Evolutionary conservation across 2,329 filamentous ascomycete species (phyloP).

Genomic region (Sporothrix phasma): DNA sequence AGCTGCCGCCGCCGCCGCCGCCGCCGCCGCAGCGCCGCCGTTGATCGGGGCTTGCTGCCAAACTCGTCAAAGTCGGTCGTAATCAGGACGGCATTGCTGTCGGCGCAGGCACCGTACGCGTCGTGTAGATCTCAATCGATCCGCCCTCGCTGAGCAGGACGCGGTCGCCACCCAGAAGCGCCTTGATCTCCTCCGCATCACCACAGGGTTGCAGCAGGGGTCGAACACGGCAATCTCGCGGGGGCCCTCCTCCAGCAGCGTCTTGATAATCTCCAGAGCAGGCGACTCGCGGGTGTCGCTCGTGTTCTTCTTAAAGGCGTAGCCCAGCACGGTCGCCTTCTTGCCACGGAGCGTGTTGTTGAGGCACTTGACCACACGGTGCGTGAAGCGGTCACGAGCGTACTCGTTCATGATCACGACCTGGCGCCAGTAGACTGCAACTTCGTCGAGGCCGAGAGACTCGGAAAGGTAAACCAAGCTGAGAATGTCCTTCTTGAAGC

Average conservation of each 20-base stretch:
- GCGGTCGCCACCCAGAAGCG: slow-evolving; percentile 29
- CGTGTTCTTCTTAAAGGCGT: slow-evolving; percentile 73
- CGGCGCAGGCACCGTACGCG: slow-evolving; percentile 40
- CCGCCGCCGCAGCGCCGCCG: slow-evolving; percentile 15
- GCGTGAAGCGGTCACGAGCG: slow-evolving; percentile 58
- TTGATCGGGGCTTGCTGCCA: slow-evolving; percentile 27
- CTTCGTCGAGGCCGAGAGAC: slow-evolving; percentile 57
- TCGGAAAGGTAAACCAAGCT: slow-evolving; percentile 66
- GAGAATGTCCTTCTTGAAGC: slow-evolving; percentile 73
- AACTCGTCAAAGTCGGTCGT: slow-evolving; percentile 50
- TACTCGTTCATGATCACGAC: slow-evolving; percentile 70
- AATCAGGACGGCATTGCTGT: slow-evolving; percentile 41
- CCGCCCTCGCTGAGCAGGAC: slow-evolving; percentile 30
- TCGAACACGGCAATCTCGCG: slow-evolving; percentile 59
- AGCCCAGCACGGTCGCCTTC: slow-evolving; percentile 64
- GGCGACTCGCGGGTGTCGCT: slow-evolving; percentile 64
- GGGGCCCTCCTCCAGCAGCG: slow-evolving; percentile 54
- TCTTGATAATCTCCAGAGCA: slow-evolving; percentile 56
- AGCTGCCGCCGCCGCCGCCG: slow-evolving; percentile 18
- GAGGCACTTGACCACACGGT: slow-evolving; percentile 54
- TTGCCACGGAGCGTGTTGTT: slow-evolving; percentile 59
- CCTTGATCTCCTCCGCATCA: slow-evolving; percentile 42
- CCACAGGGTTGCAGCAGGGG: slow-evolving; percentile 46
- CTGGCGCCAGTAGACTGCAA: slow-evolving; percentile 64
- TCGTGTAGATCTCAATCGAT: slow-evolving; percentile 39